Evolutionary conservation across 2,329 filamentous ascomycete genomes (phyloP), one percentile per base, ranked within the genome.

Genomic region (Aspergillus candidus): DNA sequence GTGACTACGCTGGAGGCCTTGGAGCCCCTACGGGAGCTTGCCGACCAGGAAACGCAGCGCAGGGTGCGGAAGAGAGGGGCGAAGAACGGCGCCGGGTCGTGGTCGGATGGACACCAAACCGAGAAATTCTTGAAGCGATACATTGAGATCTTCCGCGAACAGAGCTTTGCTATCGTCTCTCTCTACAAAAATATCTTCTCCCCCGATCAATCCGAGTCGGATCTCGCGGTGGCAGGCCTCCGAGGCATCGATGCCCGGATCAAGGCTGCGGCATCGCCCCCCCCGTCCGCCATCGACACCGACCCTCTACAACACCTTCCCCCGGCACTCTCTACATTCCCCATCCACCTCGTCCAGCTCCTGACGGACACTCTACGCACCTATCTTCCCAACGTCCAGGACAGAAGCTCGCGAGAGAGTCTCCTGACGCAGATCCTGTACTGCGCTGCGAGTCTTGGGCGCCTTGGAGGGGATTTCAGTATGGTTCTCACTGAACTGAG

Each of bases 91-190:
- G 38, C 47, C 11, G 55, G 50, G 27, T 48, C 57, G 2, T 69
- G 66, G 67, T 63, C 65, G 1, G 60, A 80, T 1, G 91, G 91
- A 0, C 89, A 94, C 59, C 93, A 97, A 64, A 96, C 90, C 1
- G 93, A 97, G 65, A 79, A 89, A 40, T 98, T 89, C 58, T 72
- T 98, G 35, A 98, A 97, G 66, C 80, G 90, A 38, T 98, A 94
- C 66, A 87, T 98, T 57, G 93, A 98, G 63, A 89, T 98, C 22
- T 97, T 97, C 64, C 85, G 93, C 41, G 93, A 98, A 67, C 93
- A 98, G 67, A 95, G 88, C 62, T 98, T 98, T 65, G 86, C 84
- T 35, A 94, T 97, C 48, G 82, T 97, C 22, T 94, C 88, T 46
- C 88, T 97, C 77, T 96, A 94, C 67, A 87, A 84, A 58, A 93